Percentiles rank a stretch among this genome's conserved stretches.
Evolutionary conservation across 805 yeast species (phyloP).

Genomic region (Cyberlindnera amylophila): DNA sequence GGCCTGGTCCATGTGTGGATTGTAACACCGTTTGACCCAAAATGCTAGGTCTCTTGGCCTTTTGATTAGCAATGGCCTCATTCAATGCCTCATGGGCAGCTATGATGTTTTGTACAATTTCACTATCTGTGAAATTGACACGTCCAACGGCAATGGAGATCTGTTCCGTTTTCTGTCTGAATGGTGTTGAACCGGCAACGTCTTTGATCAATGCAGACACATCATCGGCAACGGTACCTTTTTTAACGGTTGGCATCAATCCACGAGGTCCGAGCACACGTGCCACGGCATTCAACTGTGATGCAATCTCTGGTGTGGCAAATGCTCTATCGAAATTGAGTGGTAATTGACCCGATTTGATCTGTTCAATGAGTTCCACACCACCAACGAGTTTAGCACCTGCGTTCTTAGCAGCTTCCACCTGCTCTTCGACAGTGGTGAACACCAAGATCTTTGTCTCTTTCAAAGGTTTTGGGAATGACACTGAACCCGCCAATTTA

Average conservation of each 20-base stretch:
- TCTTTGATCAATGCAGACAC: constrained; percentile 47
- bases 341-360: constrained; percentile 46
- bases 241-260: constrained; percentile 81
- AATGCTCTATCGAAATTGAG: constrained; percentile 69
- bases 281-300: constrained; percentile 65
- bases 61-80: constrained; percentile 49
- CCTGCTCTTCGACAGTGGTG: constrained; percentile 51
- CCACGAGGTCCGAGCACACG: constrained; percentile 84
- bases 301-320: constrained; percentile 78
- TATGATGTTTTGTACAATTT: constrained; percentile 65
- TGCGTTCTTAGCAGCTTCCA: constrained; percentile 46
- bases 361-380: constrained; percentile 57
- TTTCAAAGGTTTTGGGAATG: constrained; percentile 69
- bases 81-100: constrained; percentile 62
- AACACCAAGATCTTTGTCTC: constrained; percentile 65
- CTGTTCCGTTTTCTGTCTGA: constrained; percentile 65
- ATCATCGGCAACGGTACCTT: constrained; percentile 80
- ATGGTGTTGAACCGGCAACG: constrained; percentile 66
- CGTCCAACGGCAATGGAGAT: constrained; percentile 72
- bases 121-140: constrained; percentile 72
- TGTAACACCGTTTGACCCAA: constrained; percentile 67
- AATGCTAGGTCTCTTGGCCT: constrained; percentile 62
- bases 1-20: constrained; percentile 77
- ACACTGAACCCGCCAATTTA: constrained; percentile 66
- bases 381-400: constrained; percentile 76